Conservation (phyloP, 1,284 basidiomycete genomes). For the Cystobasidiaceae sp. region DNA sequence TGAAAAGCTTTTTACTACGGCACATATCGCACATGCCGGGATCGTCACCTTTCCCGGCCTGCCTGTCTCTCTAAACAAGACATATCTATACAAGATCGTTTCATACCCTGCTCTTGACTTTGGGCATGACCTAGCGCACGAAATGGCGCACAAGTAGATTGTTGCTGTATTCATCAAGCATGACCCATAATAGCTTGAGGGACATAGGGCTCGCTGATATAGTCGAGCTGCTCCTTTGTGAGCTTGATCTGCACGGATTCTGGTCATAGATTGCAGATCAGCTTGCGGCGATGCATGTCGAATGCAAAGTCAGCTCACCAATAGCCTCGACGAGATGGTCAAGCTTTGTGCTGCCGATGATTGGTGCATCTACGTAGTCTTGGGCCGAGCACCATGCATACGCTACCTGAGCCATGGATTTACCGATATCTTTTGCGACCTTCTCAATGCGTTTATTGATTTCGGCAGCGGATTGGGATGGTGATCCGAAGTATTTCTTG, state of each 20-base stretch:
- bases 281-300: not conserved
- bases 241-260: slow-evolving; percentile 51
- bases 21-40: no score
- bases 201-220: slow-evolving; percentile 53
- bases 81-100: no score
- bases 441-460: slow-evolving; percentile 40
- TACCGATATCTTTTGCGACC: slow-evolving; percentile 36
- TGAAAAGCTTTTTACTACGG: no score
- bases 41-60: no score
- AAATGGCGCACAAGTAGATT: no score
- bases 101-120: no score
- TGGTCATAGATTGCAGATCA: slow-evolving; percentile 20
- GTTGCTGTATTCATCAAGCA: no score
- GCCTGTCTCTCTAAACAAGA: no score
- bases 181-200: slow-evolving; percentile 48
- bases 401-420: slow-evolving; percentile 41
- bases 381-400: slow-evolving; percentile 37
- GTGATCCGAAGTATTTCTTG: not conserved
- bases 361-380: slow-evolving; percentile 38
- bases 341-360: slow-evolving; percentile 40
- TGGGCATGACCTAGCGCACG: no score
- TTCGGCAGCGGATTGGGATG: slow-evolving; percentile 34
- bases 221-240: slow-evolving; percentile 55
- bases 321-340: slow-evolving; percentile 37
- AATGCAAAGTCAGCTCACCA: not conserved